Percentiles rank a stretch among this genome's conserved stretches.
These are phyloP conservation scores for Melampsora allii-populina DNA, from an alignment of 1,284 basidiomycete genomes.

Conservation along the genomic window DNA sequence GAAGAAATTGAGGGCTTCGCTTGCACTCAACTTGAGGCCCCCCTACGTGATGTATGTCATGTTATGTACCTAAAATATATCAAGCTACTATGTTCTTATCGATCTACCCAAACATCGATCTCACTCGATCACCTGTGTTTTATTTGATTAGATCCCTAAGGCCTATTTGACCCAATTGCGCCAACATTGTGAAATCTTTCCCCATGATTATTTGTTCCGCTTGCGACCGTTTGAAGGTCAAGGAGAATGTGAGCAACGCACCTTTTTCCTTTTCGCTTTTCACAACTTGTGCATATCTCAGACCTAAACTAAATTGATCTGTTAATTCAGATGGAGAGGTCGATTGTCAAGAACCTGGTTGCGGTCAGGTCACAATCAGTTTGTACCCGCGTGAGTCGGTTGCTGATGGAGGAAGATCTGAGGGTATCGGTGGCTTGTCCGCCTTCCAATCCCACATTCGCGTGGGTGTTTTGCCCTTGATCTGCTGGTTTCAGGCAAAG, in stretches of 20 bases:
- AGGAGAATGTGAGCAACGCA: not conserved
- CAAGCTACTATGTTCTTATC: too few relatives aligned
- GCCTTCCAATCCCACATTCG: constrained; percentile 9
- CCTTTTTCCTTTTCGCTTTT: not conserved
- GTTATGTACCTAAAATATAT: too few relatives aligned
- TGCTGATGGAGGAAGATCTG: constrained; percentile 6
- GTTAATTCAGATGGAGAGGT: not conserved
- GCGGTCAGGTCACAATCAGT: not conserved
- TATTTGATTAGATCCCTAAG: constrained; percentile 3
- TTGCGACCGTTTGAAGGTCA: not conserved
- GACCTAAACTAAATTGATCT: too few relatives aligned
- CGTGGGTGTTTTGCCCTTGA: not conserved
- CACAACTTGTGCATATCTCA: not conserved
- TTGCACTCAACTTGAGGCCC: too few relatives aligned
- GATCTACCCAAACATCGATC: too few relatives aligned
- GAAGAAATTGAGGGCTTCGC: too few relatives aligned
- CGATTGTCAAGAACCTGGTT: constrained; percentile 14
- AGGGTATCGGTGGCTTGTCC: constrained; percentile 2
- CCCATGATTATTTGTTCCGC: not conserved
- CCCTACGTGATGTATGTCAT: too few relatives aligned
- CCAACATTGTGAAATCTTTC: not conserved
- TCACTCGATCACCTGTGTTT: too few relatives aligned
- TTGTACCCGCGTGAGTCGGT: not conserved
- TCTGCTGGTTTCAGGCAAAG: not conserved
- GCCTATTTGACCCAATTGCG: constrained; percentile 3